Base-by-base conservation (phyloP, 768 basidiomycete genomes). In the Russula compacta region DNA sequence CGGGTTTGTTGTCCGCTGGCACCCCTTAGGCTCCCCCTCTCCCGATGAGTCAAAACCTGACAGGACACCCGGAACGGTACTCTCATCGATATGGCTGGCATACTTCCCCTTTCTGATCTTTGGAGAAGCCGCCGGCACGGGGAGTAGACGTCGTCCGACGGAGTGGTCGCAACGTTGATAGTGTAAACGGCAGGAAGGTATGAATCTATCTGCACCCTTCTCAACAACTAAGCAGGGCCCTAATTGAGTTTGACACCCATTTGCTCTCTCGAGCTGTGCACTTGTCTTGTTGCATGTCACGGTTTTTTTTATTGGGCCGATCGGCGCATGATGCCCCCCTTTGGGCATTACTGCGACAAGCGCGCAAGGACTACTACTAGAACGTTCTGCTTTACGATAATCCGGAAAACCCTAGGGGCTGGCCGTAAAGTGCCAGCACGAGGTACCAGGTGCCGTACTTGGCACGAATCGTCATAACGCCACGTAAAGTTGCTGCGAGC, bases 161-260 rank as follows among this genome's bases (percentile, higher is more conserved):
- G 43, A 24, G 14, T 57, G 38, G 38, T 57, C 29, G 15, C 40
- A 58, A 32, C 21, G 14, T 49, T 48, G 53, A 54, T 40, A 43
- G 53, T 47, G 47, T 40, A 57, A 57, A 32, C 56, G 56, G 48
- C 39, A 15, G 47, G 47, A 43, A 58, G 49, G 49, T 32, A 58
- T 43, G 57, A 51, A 51, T 43, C 40, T 38, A 29, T 50, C 48
- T 32, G n/a, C 2, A 6, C 38, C 36, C 24, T 32, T n/a, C 39
- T 42, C 32, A 39, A 15, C 56, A 58, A 39, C 19, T 36, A 38
- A 15, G 29, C 38, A 49, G 7, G 17, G 38, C 12, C 24, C 17
- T 19, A 32, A 58, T 59, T 33, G 43, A 33, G 21, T 32, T 32
- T 33, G 50, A 49, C 50, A 35, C 42, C n/a, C 17, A 17, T 43